A percentile compares a stretch with the other conserved stretches of the same genome.
phyloP scores from a whole-genome alignment of 768 basidiomycete genomes.

The Astraeus odoratus region DNA sequence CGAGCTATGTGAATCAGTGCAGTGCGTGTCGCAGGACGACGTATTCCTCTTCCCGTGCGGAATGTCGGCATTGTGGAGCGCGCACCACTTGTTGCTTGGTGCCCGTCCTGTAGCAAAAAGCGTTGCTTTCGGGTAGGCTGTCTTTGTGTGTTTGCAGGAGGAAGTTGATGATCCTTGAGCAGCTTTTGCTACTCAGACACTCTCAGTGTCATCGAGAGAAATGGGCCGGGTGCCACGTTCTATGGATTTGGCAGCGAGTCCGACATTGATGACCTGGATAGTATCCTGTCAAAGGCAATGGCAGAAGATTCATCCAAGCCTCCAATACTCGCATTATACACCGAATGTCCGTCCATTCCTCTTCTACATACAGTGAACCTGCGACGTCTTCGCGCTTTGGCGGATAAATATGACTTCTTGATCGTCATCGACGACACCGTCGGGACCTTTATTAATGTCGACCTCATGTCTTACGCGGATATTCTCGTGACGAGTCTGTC shows the following conservation, averaged over 20 bases:
- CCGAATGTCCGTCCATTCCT: constrained; percentile 94
- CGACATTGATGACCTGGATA: constrained; percentile 72
- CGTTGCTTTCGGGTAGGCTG: constrained; percentile 86
- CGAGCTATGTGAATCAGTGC: constrained; percentile 49
- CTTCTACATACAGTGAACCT: constrained; percentile 79
- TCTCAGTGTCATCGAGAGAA: constrained; percentile 87
- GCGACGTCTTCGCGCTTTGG: constrained; percentile 64
- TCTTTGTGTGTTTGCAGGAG: not conserved
- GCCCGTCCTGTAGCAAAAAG: constrained; percentile 65
- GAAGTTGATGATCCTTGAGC: not conserved
- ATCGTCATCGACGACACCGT: constrained; percentile 92
- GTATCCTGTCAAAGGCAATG: constrained; percentile 44
- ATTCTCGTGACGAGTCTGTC: constrained; percentile 87
- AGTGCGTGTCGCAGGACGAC: constrained; percentile 75
- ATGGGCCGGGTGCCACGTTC: constrained; percentile 92
- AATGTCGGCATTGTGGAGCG: constrained; percentile 93
- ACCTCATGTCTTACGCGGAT: constrained; percentile 80
- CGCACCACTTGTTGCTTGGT: constrained; percentile 62
- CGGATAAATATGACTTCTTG: constrained; percentile 83
- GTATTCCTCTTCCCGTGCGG: constrained; percentile 85
- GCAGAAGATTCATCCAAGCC: constrained; percentile 34
- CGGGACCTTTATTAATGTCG: constrained; percentile 91
- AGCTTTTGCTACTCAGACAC: constrained; percentile 97
- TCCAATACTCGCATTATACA: constrained; percentile 75
- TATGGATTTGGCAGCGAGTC: constrained; percentile 71